phyloP scores from a whole-genome alignment of 2,329 filamentous ascomycete species.

The Xylariaceae sp. region DNA sequence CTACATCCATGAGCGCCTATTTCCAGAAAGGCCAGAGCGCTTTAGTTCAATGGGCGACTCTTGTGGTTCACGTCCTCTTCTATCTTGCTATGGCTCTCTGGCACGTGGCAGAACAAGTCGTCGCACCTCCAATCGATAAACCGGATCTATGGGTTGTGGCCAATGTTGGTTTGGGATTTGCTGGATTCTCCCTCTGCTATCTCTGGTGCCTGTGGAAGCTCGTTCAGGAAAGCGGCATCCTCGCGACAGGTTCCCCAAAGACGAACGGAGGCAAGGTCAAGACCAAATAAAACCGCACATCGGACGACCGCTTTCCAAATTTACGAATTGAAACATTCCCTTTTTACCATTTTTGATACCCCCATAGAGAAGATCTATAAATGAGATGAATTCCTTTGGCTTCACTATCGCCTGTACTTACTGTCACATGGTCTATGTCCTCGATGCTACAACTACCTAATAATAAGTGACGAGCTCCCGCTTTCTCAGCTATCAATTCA shows the following conservation, averaged over 20 bases:
- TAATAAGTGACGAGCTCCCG: neutral
- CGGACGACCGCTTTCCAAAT: neutral
- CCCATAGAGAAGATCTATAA: constrained; percentile 3
- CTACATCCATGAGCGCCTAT: constrained; percentile 66
- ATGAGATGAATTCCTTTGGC: neutral
- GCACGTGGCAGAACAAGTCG: constrained; percentile 69
- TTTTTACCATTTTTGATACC: constrained; percentile 17
- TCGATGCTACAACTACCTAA: neutral
- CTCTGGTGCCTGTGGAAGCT: constrained; percentile 80
- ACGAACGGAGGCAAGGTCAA: constrained; percentile 24
- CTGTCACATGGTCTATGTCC: neutral
- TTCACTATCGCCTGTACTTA: neutral
- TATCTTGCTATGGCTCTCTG: constrained; percentile 74
- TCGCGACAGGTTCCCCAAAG: constrained; percentile 29
- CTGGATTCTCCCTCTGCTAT: constrained; percentile 82
- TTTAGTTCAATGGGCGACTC: constrained; percentile 54
- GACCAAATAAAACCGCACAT: constrained; percentile 22
- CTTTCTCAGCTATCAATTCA: neutral
- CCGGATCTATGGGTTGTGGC: constrained; percentile 92
- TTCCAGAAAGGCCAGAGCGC: constrained; percentile 45
- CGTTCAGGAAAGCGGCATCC: constrained; percentile 52
- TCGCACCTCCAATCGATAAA: constrained; percentile 65
- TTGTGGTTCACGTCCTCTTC: constrained; percentile 66
- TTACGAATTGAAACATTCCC: neutral
- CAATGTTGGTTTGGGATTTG: constrained; percentile 81